Conservation (phyloP, 2,329 filamentous ascomycete species). For the Pseudocercospora fijiensis region DNA sequence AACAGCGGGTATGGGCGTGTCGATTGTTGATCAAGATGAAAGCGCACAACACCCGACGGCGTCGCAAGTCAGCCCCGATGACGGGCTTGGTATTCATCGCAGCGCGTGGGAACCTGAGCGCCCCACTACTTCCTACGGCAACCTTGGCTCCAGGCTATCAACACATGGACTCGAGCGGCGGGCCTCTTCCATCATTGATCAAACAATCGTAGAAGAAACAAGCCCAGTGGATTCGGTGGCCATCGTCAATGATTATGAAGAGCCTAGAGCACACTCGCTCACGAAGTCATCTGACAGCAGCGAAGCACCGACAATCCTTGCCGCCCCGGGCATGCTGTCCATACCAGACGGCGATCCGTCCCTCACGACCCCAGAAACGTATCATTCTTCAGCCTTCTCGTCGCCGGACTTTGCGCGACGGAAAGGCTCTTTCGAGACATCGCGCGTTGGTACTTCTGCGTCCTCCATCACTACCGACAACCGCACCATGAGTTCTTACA, state of each 20-base stretch:
- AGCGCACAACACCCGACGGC: slow-evolving; percentile 5
- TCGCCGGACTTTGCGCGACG: slow-evolving; percentile 64
- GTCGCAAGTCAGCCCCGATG: slow-evolving; percentile 19
- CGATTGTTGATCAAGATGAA: slow-evolving; percentile 35
- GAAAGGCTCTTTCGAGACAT: slow-evolving; percentile 66
- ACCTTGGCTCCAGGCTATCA: slow-evolving; percentile 23
- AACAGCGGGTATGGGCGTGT: slow-evolving; percentile 31
- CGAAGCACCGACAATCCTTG: slow-evolving; percentile 40
- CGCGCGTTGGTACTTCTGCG: slow-evolving; percentile 70
- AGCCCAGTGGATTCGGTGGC: slow-evolving; percentile 43
- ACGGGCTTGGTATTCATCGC: slow-evolving; percentile 27
- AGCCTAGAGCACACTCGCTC: slow-evolving; percentile 50
- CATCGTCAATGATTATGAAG: slow-evolving; percentile 49
- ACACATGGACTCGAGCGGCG: slow-evolving; percentile 32
- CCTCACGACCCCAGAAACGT: slow-evolving; percentile 65
- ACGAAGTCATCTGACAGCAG: slow-evolving; percentile 54
- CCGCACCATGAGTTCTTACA: slow-evolving; percentile 66
- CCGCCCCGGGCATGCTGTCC: slow-evolving; percentile 37
- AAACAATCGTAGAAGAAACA: slow-evolving; percentile 39
- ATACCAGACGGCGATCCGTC: slow-evolving; percentile 46
- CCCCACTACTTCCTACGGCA: slow-evolving; percentile 24
- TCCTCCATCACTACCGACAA: slow-evolving; percentile 68
- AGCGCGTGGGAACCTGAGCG: slow-evolving; percentile 29
- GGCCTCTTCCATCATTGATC: slow-evolving; percentile 36
- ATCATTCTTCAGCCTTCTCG: slow-evolving; percentile 57